Base-by-base conservation (phyloP, 805 yeast species). In the Candida manassasensis region DNA sequence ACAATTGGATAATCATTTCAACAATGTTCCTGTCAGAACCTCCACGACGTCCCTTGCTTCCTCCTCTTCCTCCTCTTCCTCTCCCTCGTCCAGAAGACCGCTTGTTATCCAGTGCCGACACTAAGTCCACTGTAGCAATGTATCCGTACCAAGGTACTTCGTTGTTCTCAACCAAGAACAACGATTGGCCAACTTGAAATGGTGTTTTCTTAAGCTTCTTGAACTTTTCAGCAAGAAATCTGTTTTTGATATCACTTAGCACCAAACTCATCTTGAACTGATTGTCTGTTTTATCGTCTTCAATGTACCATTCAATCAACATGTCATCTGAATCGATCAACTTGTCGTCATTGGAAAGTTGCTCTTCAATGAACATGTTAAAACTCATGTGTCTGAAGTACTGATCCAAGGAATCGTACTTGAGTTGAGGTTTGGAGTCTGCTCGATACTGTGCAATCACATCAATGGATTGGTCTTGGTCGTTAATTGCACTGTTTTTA, bases 301-400 rank as follows among this genome's bases (percentile, higher is more conserved):
- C 71, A 13, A 53, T 60, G 40, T 48, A 65, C 81, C 81, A 79
- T 37, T 71, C 72, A 29, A 79, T 59, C 6, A 64, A 56, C 43
- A 77, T 69, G 35, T 74, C 72, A 0, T 69, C 60, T 0, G 57
- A 39, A 3, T 55, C 51, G 15, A 65, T 49, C 17, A 52, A 43
- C 6, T 67, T 64, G 26, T 53, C 53, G 6, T 50, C 40, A 29
- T 56, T 49, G 27, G 51, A 47, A 25, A 56, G 42, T 35, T 73
- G 68, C 45, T 81, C 84, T 50, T 82, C 89, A 27, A 79, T 60
- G 40, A 77, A 79, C 37, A 81, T 52, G 35, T 79, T 79, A 53
- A 72, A 73, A 36, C 82, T 71, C 63, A 79, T 73, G 42, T 77
- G 79, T 41, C 70, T 59, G 49, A 71, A 73, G 48, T 82, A 81